Percentiles rank a stretch among this genome's conserved stretches.
Evolutionary conservation across 176 grass and related monocot genomes (phyloP).

Genomic region (Triticum timopheevii): DNA sequence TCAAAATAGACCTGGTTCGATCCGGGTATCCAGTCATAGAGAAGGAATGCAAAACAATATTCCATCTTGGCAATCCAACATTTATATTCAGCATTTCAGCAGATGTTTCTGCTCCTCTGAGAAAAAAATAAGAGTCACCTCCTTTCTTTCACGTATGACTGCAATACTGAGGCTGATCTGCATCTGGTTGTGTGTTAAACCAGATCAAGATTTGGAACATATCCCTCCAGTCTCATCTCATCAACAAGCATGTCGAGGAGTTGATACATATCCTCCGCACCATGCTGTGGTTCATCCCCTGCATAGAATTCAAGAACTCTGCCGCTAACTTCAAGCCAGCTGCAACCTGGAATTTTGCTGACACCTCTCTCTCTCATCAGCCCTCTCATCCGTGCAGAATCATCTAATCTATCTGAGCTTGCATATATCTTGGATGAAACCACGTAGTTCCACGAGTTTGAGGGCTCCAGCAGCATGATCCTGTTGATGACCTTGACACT

Average conservation of each 20-base stretch:
- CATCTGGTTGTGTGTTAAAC: constrained; percentile 26
- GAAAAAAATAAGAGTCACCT: neutral
- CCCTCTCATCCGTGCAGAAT: constrained; percentile 73
- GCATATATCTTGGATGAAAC: constrained; percentile 86
- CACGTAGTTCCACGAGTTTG: constrained; percentile 83
- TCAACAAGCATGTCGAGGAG: constrained; percentile 54
- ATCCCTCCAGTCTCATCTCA: constrained; percentile 72
- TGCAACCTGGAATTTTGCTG: constrained; percentile 81
- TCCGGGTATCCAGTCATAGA: neutral
- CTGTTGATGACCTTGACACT: constrained; percentile 67
- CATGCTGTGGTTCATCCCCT: constrained; percentile 51
- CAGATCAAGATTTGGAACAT: constrained; percentile 58
- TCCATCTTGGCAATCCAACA: neutral
- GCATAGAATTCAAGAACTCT: constrained; percentile 83
- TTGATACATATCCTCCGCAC: constrained; percentile 55
- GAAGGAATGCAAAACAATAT: neutral
- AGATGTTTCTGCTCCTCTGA: too few species aligned
- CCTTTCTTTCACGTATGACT: neutral
- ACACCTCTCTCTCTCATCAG: constrained; percentile 84
- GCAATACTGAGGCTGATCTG: neutral
- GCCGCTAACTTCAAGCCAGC: constrained; percentile 73
- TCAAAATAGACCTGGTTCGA: neutral
- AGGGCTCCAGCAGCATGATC: constrained; percentile 76
- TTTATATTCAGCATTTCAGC: too few species aligned
- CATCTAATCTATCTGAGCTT: constrained; percentile 61